Conservation (phyloP, 169 alveolate species). For the Eimeria sp. region DNA sequence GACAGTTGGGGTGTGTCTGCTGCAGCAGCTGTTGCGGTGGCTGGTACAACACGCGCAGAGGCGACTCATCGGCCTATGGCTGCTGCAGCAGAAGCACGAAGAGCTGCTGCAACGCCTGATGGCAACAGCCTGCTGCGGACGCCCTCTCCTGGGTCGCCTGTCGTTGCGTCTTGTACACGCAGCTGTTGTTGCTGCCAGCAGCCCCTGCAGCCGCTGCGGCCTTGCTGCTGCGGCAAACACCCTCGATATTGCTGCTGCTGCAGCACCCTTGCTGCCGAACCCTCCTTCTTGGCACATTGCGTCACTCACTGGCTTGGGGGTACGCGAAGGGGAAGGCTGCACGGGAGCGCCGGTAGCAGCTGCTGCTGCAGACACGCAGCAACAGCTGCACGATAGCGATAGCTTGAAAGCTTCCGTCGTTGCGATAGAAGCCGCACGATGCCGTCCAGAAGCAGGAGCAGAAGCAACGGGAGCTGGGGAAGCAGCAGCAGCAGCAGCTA, state of each 20-base stretch:
- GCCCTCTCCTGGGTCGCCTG: constrained; percentile 51
- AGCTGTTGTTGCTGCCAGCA: constrained; percentile 34
- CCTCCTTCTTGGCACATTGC: constrained; percentile 39
- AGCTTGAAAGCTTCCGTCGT: not conserved
- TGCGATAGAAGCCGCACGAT: not conserved
- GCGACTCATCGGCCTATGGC: constrained; percentile 13
- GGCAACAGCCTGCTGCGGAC: constrained; percentile 50
- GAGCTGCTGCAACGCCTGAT: constrained; percentile 64
- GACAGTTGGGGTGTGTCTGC: constrained; percentile 30
- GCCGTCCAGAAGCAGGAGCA: not conserved
- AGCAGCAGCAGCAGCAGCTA: not conserved
- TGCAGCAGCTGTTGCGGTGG: constrained; percentile 68
- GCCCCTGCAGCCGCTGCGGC: constrained; percentile 46
- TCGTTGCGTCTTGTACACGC: constrained; percentile 48
- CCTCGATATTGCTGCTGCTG: constrained; percentile 31
- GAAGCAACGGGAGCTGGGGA: not conserved
- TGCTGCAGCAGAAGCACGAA: constrained; percentile 53
- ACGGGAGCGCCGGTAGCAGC: not conserved
- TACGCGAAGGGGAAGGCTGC: not conserved
- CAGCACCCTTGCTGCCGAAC: constrained; percentile 46
- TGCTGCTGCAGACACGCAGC: not conserved
- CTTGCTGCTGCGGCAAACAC: not conserved
- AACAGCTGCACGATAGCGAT: not conserved
- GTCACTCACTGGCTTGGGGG: constrained; percentile 33
- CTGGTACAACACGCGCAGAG: constrained; percentile 39